Conservation (phyloP, 805 yeast genomes). For the Candida krabiensis region DNA sequence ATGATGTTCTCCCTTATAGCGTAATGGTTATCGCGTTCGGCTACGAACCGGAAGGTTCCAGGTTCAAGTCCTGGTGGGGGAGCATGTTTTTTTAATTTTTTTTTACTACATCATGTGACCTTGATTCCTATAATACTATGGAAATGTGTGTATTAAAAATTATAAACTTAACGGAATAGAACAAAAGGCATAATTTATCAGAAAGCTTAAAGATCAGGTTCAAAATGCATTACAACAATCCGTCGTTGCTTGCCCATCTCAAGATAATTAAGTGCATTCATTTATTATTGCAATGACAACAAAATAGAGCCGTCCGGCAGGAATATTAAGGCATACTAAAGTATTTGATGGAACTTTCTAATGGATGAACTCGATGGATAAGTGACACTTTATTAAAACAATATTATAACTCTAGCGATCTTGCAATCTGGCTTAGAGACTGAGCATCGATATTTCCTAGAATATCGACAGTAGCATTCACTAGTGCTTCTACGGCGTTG, state of each 20-base stretch:
- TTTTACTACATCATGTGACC: no score
- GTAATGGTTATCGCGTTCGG: constrained; percentile 35
- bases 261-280: background rate
- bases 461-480: constrained; percentile 23
- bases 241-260: no score
- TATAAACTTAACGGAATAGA: no score
- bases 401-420: constrained; percentile 12
- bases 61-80: constrained; percentile 57
- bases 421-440: constrained; percentile 9
- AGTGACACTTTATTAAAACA: no score
- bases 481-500: constrained; percentile 40
- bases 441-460: constrained; percentile 8
- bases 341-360: no score
- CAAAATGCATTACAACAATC: no score
- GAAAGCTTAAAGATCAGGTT: no score
- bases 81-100: constrained; percentile 14
- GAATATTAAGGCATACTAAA: no score
- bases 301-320: no score
- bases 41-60: constrained; percentile 42
- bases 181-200: no score
- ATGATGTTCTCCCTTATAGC: constrained; percentile 27
- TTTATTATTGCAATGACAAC: background rate
- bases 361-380: no score
- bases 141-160: background rate
- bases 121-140: no score